These are phyloP conservation scores for Candida suzukii DNA, from an alignment of 805 yeast genomes.

Conservation along the genomic window DNA sequence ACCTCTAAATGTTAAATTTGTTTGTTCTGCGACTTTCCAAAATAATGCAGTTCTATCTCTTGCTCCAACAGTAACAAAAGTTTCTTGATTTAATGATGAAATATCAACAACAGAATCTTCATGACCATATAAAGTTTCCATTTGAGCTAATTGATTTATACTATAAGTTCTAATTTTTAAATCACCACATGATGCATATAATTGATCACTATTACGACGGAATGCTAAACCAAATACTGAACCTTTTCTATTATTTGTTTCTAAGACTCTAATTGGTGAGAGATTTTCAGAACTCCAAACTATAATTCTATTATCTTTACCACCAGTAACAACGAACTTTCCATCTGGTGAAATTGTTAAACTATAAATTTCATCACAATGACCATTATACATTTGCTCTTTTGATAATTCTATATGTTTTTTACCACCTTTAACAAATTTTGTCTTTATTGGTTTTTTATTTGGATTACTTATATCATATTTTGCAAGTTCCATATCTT, in stretches of 20 bases:
- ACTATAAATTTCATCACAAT: constrained; percentile 66
- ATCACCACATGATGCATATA: constrained; percentile 91
- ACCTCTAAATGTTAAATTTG: constrained; percentile 88
- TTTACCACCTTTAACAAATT: constrained; percentile 57
- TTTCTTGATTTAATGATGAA: constrained; percentile 73
- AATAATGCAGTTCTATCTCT: constrained; percentile 92
- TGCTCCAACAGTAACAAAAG: constrained; percentile 94
- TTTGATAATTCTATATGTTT: constrained; percentile 33
- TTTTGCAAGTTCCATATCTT: constrained; percentile 72
- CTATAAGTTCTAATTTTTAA: constrained; percentile 83
- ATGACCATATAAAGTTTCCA: constrained; percentile 91
- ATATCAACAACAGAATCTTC: constrained; percentile 85
- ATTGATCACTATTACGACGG: constrained; percentile 73
- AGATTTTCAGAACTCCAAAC: constrained; percentile 83
- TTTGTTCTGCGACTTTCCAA: constrained; percentile 96
- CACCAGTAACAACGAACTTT: constrained; percentile 84
- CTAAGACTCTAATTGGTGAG: constrained; percentile 69
- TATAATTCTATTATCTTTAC: constrained; percentile 70
- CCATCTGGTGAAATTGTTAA: constrained; percentile 88
- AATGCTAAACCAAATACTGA: constrained; percentile 68
- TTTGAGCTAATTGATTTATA: constrained; percentile 77
- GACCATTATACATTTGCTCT: constrained; percentile 61
- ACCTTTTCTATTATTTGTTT: constrained; percentile 65
- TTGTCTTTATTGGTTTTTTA: constrained; percentile 60
- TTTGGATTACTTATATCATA: constrained; percentile 57